Conservation (phyloP, 179 eudicot species). For the Amaranthus tricolor region DNA sequence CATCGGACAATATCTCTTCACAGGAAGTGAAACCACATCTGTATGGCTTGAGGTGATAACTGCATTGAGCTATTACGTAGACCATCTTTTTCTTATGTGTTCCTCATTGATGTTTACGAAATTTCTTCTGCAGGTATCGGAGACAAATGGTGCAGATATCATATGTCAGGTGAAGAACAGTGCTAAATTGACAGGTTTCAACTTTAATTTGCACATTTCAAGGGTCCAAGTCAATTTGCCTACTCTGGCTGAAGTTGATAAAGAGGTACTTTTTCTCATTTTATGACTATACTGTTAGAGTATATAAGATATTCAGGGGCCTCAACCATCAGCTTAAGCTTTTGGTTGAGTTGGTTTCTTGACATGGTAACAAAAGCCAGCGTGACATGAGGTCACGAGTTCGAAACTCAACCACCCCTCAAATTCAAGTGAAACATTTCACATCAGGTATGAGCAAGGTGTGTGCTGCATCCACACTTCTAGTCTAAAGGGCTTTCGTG, state of each 20-base stretch:
- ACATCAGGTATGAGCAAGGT: too few relatives aligned
- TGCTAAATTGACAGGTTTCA: slow-evolving; percentile 71
- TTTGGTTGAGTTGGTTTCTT: too few relatives aligned
- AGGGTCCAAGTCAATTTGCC: slow-evolving; percentile 76
- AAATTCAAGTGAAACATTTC: too few relatives aligned
- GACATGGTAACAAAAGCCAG: too few relatives aligned
- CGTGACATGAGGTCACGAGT: too few relatives aligned
- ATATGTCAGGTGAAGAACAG: slow-evolving; percentile 77
- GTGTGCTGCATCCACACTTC: too few relatives aligned
- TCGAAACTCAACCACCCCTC: too few relatives aligned
- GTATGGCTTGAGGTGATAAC: slow-evolving; percentile 94
- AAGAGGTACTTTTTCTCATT: slow-evolving; percentile 49
- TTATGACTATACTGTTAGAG: background rate
- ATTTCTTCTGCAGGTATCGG: slow-evolving; percentile 50
- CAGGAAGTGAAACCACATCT: slow-evolving; percentile 93
- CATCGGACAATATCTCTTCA: slow-evolving; percentile 84
- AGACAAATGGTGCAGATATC: slow-evolving; percentile 67
- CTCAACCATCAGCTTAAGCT: too few relatives aligned
- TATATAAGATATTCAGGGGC: too few relatives aligned
- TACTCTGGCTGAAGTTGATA: slow-evolving; percentile 72
- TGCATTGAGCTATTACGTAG: slow-evolving; percentile 1
- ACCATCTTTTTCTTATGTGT: background rate
- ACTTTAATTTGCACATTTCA: slow-evolving; percentile 74
- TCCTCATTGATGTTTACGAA: background rate
- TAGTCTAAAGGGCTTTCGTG: too few relatives aligned